Evolutionary conservation across 352 stramenopile genomes (phyloP), one percentile per base, ranked within the genome.

Genomic region (Phytophthora lateralis): DNA sequence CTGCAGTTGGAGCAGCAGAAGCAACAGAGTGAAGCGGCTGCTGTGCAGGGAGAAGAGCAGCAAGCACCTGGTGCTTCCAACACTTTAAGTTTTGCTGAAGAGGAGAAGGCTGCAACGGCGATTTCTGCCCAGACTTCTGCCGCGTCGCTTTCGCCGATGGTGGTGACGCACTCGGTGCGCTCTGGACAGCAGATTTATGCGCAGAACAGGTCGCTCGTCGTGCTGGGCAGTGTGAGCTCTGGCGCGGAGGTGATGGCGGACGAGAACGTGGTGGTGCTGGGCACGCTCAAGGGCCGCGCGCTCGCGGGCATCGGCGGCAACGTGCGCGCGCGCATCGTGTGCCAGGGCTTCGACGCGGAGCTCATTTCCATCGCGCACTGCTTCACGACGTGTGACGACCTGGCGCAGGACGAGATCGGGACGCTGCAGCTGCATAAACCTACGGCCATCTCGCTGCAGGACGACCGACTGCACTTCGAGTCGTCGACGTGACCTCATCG

Each of bases 161-260:
- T 97, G 7, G 69, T 95, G 41, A 67, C 85, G 51, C 59, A 75
- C 24, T 88, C 74, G 24, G 86, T 97, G 26, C 89, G 89, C 27
- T 95, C 87, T 6, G 89, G 89, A n/a, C 87, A 97, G 68, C 89
- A 97, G 66, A 78, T 96, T 46, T 93, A 88, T 32, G 89, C 89
- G 17, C 85, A 94, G 47, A 88, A 85, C 44, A 76, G 80, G 18
- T 90, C 86, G 41, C 73, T 97, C 21, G 75, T 97, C 24, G 80
- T 97, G 41, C 51, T 97, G 24, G 89, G 89, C 47, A 92, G 82
- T 54, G 89, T 97, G 15, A 95, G 81, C 68, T 97, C 89, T 0
- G 89, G 89, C 18, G 89, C 87, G 27, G 89, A 97, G 69, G 89
- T 97, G 49, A 75, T 96, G 55, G 84, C 89, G 24, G 89, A 97